Evolutionary conservation across 208 protist genomes (phyloP), one percentile per base, ranked within the genome.

Genomic region (Wallacemonas sp.): DNA sequence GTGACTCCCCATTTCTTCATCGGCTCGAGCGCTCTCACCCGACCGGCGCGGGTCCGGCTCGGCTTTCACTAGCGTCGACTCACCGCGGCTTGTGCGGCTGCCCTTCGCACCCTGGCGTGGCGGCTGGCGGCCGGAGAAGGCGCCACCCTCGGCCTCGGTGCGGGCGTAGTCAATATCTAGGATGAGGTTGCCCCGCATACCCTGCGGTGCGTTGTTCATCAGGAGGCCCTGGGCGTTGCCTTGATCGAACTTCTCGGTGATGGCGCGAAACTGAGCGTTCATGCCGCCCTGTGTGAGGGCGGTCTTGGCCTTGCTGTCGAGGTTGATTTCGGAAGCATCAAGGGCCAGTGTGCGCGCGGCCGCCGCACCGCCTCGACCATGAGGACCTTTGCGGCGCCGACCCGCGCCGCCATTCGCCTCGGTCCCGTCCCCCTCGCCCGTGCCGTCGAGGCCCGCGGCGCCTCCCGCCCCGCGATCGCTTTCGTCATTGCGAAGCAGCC

Each of bases 201-300:
- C 90, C 50, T 93, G 52, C 12, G 90, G 90, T 8, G 87, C 82
- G 67, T 96, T 96, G 83, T 91, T 78, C 66, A 91, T 48, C 19
- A 96, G 66, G 66, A 96, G 72, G 2, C 90, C 90, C 44, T 96
- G 90, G 42, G 90, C 83, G 55, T 96, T 89, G 30, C 85, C 87
- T 45, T 96, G 90, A 57, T 96, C 90, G 65, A 96, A 96, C 63
- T 89, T 90, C 63, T 92, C 89, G 27, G 87, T 96, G 34, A 96
- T 87, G 59, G 90, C 87, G 41, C 90, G 81, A 59, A 96, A 96
- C 74, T 93, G 90, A 32, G 90, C 87, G 61, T 83, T 91, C 15
- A 95, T 66, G 21, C 66, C 65, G 34, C 83, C 84, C 46, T 89
- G 87, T 32, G 77, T 89, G 41, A 95, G 81, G 24, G 87, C 81